A percentile compares a stretch with the other conserved stretches of the same genome.
Evolutionary conservation across 2,329 filamentous ascomycete genomes (phyloP).

Genomic region (Xylaria arbuscula): DNA sequence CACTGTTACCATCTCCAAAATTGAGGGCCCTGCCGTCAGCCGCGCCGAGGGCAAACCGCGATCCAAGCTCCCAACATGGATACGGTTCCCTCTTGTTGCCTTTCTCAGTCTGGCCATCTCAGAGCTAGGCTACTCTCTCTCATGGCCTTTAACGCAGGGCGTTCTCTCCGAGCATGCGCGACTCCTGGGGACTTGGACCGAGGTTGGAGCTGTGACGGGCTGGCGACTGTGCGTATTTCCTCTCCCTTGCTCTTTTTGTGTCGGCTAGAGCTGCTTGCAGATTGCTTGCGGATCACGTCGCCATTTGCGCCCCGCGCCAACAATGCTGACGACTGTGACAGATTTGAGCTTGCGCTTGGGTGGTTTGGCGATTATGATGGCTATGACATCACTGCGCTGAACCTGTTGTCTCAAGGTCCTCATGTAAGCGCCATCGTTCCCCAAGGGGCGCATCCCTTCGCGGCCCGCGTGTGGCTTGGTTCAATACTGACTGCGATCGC

Average conservation of each 20-base stretch:
- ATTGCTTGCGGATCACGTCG: conserved; percentile 9
- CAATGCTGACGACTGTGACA: conserved; percentile 56
- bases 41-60: conserved; percentile 25
- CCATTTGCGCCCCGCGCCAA: conserved; percentile 52
- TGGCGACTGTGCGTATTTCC: conserved; percentile 65
- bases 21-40: conserved; percentile 41
- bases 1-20: conserved; percentile 45
- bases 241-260: conserved; percentile 17
- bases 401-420: conserved; percentile 79
- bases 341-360: conserved; percentile 74
- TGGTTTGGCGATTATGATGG: conserved; percentile 82
- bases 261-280: not conserved
- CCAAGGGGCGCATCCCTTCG: conserved; percentile 11
- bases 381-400: conserved; percentile 73
- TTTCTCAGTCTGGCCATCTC: conserved; percentile 71
- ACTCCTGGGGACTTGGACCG: conserved; percentile 69
- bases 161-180: conserved; percentile 76
- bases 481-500: conserved; percentile 16
- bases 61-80: conserved; percentile 56
- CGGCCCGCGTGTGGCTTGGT: not conserved
- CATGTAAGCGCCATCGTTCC: conserved; percentile 60
- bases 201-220: conserved; percentile 65
- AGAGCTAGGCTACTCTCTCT: conserved; percentile 71
- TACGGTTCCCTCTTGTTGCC: conserved; percentile 66
- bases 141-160: conserved; percentile 68